These are phyloP conservation scores for Hylodesmum podocarpum DNA, from an alignment of 306 rosid genomes.

Conservation along the genomic window DNA sequence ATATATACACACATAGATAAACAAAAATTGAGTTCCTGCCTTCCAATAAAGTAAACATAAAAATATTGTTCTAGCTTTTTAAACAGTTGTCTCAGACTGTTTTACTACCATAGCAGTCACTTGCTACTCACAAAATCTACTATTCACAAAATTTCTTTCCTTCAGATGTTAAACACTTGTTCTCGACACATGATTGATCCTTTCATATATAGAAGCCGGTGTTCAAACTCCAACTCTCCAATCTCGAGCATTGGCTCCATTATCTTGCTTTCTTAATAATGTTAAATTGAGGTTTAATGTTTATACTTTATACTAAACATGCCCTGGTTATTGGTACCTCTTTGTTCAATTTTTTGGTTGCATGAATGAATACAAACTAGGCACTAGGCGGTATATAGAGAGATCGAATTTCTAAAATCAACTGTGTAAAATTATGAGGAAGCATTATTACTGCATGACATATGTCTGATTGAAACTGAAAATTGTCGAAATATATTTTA, in stretches of 20 bases:
- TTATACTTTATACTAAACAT: constrained; percentile 23
- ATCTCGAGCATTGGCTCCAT: too few relatives aligned
- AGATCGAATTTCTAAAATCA: neutral
- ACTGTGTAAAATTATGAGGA: constrained; percentile 5
- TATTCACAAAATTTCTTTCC: neutral
- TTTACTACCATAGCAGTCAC: neutral
- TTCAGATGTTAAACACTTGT: neutral
- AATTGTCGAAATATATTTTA: constrained; percentile 12
- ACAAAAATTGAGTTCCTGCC: neutral
- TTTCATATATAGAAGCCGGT: neutral
- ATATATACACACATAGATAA: too few relatives aligned
- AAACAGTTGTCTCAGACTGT: neutral
- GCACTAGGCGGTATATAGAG: neutral
- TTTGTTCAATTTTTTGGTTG: constrained; percentile 66
- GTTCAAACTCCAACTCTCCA: neutral
- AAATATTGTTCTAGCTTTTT: constrained; percentile 7
- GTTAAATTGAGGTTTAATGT: neutral
- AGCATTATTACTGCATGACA: neutral
- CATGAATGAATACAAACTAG: constrained; percentile 68
- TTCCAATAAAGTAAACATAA: constrained; percentile 22
- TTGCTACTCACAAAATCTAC: neutral
- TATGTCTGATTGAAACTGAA: constrained; percentile 5
- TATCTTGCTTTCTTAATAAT: neutral
- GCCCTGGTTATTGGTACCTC: constrained; percentile 42
- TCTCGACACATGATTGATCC: neutral